phyloP scores from a whole-genome alignment of 257 asterid species.

The Verbascum thapsus region DNA sequence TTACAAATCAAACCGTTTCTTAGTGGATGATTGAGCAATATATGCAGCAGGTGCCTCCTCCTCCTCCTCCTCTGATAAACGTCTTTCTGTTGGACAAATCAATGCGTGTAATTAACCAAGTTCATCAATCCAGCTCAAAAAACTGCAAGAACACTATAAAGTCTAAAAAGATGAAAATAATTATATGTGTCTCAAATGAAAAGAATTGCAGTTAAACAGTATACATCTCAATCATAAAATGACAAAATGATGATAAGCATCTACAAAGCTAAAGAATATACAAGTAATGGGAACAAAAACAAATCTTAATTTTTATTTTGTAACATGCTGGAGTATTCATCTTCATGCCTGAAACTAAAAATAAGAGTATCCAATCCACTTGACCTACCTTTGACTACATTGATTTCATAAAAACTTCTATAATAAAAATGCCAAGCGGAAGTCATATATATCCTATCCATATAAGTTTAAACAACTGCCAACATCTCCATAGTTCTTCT shows the following conservation, averaged over 20 bases:
- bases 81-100: constrained; percentile 77
- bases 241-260: not conserved
- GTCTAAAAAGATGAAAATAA: not conserved
- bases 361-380: not conserved
- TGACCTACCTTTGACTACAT: constrained; percentile 7
- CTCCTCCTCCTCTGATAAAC: constrained; percentile 53
- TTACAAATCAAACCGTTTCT: no score
- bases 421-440: no score
- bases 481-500: constrained; percentile 3
- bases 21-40: no score
- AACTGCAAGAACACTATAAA: constrained; percentile 16
- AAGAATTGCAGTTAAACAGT: not conserved
- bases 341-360: constrained; percentile 4
- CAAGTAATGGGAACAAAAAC: constrained; percentile 8
- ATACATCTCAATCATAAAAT: constrained; percentile 2
- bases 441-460: not conserved
- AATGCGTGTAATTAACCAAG: constrained; percentile 36
- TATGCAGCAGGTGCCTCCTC: constrained; percentile 44
- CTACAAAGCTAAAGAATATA: not conserved
- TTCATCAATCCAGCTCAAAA: constrained; percentile 7
- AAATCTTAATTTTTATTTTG: constrained; percentile 9
- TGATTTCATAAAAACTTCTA: no score
- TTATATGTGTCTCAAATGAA: not conserved
- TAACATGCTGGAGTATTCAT: not conserved
- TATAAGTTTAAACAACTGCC: constrained; percentile 1